A percentile compares a stretch with the other conserved stretches of the same genome.
phyloP scores from a whole-genome alignment of 2,329 filamentous ascomycete genomes.

The Blumeriella jaapii region DNA sequence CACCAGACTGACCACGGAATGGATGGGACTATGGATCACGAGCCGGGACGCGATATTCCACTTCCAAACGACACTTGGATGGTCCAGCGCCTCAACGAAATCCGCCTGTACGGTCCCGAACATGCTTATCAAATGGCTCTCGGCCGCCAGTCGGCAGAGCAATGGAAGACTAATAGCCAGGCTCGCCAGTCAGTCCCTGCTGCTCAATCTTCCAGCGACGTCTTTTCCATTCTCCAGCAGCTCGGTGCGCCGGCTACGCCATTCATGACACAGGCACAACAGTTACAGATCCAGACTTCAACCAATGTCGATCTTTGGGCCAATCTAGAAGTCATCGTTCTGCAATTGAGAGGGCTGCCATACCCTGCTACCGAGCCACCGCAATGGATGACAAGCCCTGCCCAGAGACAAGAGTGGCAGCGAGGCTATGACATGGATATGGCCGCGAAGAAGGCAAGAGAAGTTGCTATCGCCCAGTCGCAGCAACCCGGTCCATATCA shows the following conservation, averaged over 20 bases:
- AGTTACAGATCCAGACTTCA: not conserved
- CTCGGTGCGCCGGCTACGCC: slow-evolving; percentile 7
- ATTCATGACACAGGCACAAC: not conserved
- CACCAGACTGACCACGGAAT: slow-evolving; percentile 6
- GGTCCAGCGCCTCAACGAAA: slow-evolving; percentile 22
- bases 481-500: slow-evolving; percentile 18
- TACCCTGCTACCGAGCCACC: slow-evolving; percentile 41
- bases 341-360: slow-evolving; percentile 34
- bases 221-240: slow-evolving; percentile 13
- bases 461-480: slow-evolving; percentile 28
- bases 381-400: slow-evolving; percentile 37
- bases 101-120: slow-evolving; percentile 23
- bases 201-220: slow-evolving; percentile 5
- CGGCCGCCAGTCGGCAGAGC: slow-evolving; percentile 13
- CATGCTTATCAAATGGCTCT: slow-evolving; percentile 16
- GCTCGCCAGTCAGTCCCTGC: not conserved
- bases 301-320: slow-evolving; percentile 5
- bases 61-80: slow-evolving; percentile 22
- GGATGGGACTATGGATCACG: slow-evolving; percentile 6
- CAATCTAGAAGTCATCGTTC: slow-evolving; percentile 21
- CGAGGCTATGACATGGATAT: slow-evolving; percentile 33
- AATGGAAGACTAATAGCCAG: slow-evolving; percentile 7
- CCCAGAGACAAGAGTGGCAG: slow-evolving; percentile 41
- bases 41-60: slow-evolving; percentile 14
- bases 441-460: slow-evolving; percentile 27